phyloP scores from a whole-genome alignment of 2,329 filamentous ascomycete genomes.

The Cladosporium sp. region DNA sequence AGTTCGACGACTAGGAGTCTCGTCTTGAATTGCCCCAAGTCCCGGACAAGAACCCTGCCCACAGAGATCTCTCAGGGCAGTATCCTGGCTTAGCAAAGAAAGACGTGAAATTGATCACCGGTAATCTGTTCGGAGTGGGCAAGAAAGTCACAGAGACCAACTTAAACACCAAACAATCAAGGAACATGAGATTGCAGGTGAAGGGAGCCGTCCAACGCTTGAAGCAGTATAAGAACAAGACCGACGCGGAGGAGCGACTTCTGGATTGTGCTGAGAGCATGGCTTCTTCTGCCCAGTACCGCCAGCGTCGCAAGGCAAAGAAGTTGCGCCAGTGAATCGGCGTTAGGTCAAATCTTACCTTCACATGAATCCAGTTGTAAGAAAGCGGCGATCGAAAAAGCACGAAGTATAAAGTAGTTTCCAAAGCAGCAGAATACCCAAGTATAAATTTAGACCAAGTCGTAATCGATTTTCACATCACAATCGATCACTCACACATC shows the following conservation, averaged over 20 bases:
- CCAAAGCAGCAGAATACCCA: slow-evolving; percentile 12
- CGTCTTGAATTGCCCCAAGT: not conserved
- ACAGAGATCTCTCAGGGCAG: too few relatives aligned
- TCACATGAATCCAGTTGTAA: not conserved
- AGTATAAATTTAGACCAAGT: slow-evolving; percentile 10
- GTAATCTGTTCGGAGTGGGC: not conserved
- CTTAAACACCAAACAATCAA: not conserved
- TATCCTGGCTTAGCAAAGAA: not conserved
- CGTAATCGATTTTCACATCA: not conserved
- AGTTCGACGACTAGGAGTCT: slow-evolving; percentile 75
- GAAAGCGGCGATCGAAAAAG: not conserved
- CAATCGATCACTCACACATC: not conserved
- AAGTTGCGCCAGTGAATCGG: not conserved
- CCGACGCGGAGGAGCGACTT: not conserved
- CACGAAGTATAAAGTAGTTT: not conserved
- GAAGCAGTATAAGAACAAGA: not conserved
- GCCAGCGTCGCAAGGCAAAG: not conserved
- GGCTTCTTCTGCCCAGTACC: too few relatives aligned
- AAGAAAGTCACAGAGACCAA: not conserved
- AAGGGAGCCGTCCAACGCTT: not conserved
- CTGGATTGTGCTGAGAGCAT: not conserved
- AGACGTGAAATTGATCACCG: not conserved
- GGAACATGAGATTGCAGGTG: not conserved
- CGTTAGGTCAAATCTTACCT: not conserved
- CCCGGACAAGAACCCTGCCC: not conserved